Evolutionary conservation across 2,329 filamentous ascomycete species (phyloP).

Genomic region (Fusarium sp.): DNA sequence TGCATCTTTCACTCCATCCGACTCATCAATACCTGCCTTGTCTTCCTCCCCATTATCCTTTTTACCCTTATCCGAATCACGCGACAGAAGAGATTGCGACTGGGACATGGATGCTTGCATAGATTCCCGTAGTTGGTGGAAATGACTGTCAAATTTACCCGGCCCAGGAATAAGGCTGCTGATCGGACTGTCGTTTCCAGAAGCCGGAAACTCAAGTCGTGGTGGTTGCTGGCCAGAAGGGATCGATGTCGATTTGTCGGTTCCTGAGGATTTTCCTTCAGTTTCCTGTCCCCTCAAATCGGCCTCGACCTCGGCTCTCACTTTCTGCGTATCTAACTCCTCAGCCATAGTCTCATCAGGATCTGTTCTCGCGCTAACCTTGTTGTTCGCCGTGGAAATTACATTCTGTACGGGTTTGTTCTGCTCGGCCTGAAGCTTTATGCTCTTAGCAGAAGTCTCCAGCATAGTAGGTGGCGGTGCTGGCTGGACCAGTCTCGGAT

Average conservation of each 20-base stretch:
- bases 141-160: slow-evolving; percentile 29
- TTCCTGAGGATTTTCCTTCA: slow-evolving; percentile 14
- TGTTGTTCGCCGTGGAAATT: slow-evolving; percentile 25
- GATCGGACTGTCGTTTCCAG: slow-evolving; percentile 33
- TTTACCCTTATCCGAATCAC: neutral
- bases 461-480: slow-evolving; percentile 41
- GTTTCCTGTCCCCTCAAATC: slow-evolving; percentile 30
- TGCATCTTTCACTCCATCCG: neutral
- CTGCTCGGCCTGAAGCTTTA: slow-evolving; percentile 35
- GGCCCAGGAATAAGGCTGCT: slow-evolving; percentile 35
- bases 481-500: slow-evolving; percentile 69
- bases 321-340: slow-evolving; percentile 43
- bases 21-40: neutral
- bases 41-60: neutral
- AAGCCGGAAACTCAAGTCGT: slow-evolving; percentile 28
- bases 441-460: slow-evolving; percentile 33
- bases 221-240: slow-evolving; percentile 42
- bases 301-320: slow-evolving; percentile 39
- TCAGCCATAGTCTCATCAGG: slow-evolving; percentile 35
- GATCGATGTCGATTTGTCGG: slow-evolving; percentile 40
- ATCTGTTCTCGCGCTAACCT: slow-evolving; percentile 40
- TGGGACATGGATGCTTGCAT: slow-evolving; percentile 6
- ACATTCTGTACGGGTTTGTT: slow-evolving; percentile 13
- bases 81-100: neutral
- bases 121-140: slow-evolving; percentile 31